Conservation (phyloP, 352 stramenopile genomes). For the Phytopythium vexans region DNA sequence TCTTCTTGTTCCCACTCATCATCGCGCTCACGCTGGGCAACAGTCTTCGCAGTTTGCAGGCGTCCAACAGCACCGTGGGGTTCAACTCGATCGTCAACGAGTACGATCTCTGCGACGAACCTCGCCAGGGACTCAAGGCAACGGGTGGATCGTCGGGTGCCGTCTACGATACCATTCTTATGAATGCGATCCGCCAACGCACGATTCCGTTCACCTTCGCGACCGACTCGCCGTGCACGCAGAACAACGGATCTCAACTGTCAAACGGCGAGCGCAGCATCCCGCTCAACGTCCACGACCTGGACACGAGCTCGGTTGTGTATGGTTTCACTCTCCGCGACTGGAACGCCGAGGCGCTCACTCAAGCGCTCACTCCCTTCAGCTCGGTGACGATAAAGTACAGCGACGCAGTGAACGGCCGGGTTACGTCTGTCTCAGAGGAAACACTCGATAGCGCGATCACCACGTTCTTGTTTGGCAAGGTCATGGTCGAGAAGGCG, state of each 20-base stretch:
- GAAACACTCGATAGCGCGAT: conserved; percentile 17
- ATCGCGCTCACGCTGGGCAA: conserved; percentile 41
- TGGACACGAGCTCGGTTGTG: conserved; percentile 31
- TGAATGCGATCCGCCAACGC: conserved; percentile 29
- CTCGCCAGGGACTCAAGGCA: conserved; percentile 24
- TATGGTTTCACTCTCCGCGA: conserved; percentile 50
- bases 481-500: conserved; percentile 33
- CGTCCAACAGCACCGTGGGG: conserved; percentile 40
- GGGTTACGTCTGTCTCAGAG: neutral
- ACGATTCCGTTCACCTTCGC: conserved; percentile 32
- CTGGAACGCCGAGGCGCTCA: conserved; percentile 40
- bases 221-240: conserved; percentile 21
- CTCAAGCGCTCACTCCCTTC: conserved; percentile 7
- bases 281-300: conserved; percentile 34
- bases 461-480: conserved; percentile 37
- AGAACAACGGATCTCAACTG: conserved; percentile 17
- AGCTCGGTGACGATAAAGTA: conserved; percentile 10
- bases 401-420: neutral
- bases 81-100: conserved; percentile 40
- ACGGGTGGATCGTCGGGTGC: no score
- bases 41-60: conserved; percentile 45
- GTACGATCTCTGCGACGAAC: conserved; percentile 11
- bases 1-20: conserved; percentile 39
- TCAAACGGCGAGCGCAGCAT: conserved; percentile 18
- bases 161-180: conserved; percentile 29